phyloP scores from a whole-genome alignment of 179 eudicot species.

The Spinacia oleracea region DNA sequence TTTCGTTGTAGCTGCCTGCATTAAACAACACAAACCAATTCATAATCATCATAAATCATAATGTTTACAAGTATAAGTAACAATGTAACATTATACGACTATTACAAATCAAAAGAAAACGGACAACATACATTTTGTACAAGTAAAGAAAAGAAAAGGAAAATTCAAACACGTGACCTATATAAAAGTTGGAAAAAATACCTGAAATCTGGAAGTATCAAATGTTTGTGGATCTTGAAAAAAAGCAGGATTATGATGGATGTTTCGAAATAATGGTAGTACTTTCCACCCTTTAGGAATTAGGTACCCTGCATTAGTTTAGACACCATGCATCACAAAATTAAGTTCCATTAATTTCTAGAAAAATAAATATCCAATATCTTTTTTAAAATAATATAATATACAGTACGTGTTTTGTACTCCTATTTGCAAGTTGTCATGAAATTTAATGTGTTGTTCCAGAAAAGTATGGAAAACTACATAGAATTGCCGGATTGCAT shows the following conservation, averaged over 20 bases:
- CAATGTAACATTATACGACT: no score
- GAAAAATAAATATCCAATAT: no score
- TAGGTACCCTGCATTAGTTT: conserved; percentile 40
- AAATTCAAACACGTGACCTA: no score
- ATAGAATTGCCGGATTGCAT: not conserved
- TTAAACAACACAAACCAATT: not conserved
- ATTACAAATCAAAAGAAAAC: no score
- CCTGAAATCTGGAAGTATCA: conserved; percentile 58
- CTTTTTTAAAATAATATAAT: no score
- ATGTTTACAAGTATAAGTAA: no score
- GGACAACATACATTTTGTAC: no score
- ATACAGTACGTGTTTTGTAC: not conserved
- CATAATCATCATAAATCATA: no score
- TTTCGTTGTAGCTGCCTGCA: conserved; percentile 42
- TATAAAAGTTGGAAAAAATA: no score
- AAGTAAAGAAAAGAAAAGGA: no score
- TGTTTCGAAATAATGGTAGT: conserved; percentile 51
- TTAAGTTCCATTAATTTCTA: no score
- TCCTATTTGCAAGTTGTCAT: not conserved
- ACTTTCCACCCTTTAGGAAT: conserved; percentile 66
- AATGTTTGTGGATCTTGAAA: conserved; percentile 40
- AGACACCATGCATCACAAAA: not conserved
- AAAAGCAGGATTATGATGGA: conserved; percentile 49
- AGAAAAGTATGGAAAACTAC: conserved; percentile 11
- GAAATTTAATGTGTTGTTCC: not conserved